These are phyloP conservation scores for Azolla pinnata DNA, from an alignment of 75 land plant species.

Conservation along the genomic window DNA sequence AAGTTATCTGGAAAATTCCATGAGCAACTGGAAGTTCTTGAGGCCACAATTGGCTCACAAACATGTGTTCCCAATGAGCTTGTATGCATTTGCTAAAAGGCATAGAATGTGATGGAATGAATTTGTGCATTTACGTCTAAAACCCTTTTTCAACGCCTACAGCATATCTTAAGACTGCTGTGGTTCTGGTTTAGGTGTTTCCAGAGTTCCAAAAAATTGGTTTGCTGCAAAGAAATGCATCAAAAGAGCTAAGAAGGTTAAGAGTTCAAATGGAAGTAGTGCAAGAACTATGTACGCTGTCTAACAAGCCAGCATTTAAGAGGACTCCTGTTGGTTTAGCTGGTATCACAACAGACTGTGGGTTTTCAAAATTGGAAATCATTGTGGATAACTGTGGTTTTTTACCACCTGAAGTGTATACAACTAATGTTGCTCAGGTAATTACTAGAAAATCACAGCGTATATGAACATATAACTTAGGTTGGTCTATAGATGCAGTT, in stretches of 20 bases:
- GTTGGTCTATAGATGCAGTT: neutral
- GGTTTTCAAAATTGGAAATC: neutral
- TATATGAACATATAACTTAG: neutral
- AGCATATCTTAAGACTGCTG: neutral
- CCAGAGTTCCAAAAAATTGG: slow-evolving; percentile 21
- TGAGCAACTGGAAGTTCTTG: slow-evolving; percentile 8
- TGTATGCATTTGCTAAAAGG: slow-evolving; percentile 9
- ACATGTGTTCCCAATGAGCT: slow-evolving; percentile 19
- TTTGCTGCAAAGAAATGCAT: slow-evolving; percentile 8
- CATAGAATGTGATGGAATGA: neutral
- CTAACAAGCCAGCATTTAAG: slow-evolving; percentile 9
- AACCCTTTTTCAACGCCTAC: neutral
- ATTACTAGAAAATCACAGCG: no score
- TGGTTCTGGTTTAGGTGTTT: slow-evolving; percentile 11
- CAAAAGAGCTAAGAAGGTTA: slow-evolving; percentile 7
- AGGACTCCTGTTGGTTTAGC: slow-evolving; percentile 10
- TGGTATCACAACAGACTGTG: neutral
- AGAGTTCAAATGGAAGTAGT: slow-evolving; percentile 14
- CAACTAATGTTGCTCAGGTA: neutral
- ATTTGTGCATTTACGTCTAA: no score
- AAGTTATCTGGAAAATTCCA: slow-evolving; percentile 6
- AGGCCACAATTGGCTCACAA: slow-evolving; percentile 17
- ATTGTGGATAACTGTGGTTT: neutral
- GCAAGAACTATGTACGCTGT: slow-evolving; percentile 7
- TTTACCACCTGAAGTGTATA: slow-evolving; percentile 1